Percentiles rank a stretch among this genome's conserved stretches.
Evolutionary conservation across 768 basidiomycete genomes (phyloP).

Genomic region (Lentinus tigrinus): DNA sequence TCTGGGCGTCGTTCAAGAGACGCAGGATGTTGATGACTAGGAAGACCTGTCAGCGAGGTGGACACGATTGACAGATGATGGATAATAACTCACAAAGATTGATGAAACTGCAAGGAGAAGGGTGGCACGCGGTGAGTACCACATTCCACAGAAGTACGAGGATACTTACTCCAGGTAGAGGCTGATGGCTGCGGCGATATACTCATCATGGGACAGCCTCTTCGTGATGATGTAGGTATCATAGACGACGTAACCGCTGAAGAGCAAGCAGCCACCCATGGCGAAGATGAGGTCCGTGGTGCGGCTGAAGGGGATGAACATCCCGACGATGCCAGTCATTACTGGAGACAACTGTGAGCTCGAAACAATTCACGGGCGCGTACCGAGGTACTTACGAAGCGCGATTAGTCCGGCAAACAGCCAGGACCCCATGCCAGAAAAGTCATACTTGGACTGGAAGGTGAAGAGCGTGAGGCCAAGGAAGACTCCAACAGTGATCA

Average conservation of each 20-base stretch:
- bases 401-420: conserved; percentile 84
- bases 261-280: conserved; percentile 74
- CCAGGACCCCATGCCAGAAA: conserved; percentile 89
- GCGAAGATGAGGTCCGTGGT: conserved; percentile 84
- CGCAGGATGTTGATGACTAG: conserved; percentile 84
- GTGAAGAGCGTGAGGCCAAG: conserved; percentile 93
- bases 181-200: conserved; percentile 84
- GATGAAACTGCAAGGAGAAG: conserved; percentile 56
- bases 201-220: conserved; percentile 89
- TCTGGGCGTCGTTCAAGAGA: conserved; percentile 58
- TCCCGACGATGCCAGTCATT: conserved; percentile 76
- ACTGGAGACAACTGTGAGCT: conserved; percentile 37
- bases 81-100: conserved; percentile 73
- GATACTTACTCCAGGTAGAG: conserved; percentile 88
- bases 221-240: conserved; percentile 91
- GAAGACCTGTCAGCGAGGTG: background rate
- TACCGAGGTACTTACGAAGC: conserved; percentile 47
- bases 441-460: conserved; percentile 96
- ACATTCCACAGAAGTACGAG: background rate
- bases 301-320: conserved; percentile 84
- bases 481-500: conserved; percentile 93
- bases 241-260: conserved; percentile 88
- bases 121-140: conserved; percentile 19
- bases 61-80: background rate
- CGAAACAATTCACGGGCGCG: background rate